Percentiles rank a stretch among this genome's conserved stretches.
Evolutionary conservation across 495 filamentous ascomycete species (phyloP).

Genomic region (Aspergillus baeticus): DNA sequence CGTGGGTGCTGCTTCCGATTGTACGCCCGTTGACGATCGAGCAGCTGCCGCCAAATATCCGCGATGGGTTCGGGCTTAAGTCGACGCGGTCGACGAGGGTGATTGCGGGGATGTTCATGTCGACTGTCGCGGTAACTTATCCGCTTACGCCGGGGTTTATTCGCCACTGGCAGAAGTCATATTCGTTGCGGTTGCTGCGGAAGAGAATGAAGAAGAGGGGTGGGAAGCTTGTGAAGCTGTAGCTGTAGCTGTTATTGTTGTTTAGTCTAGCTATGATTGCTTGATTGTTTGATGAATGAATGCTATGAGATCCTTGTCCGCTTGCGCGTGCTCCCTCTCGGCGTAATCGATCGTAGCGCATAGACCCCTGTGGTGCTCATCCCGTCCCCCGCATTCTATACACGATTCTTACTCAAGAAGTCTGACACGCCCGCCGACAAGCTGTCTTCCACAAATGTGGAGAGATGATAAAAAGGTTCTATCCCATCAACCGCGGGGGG

Average conservation of each 20-base stretch:
- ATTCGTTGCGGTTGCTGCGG: conserved; percentile 2
- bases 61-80: conserved; percentile 26
- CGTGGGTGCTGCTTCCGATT: conserved; percentile 22
- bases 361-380: no score
- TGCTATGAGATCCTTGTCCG: no score
- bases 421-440: no score
- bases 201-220: conserved; percentile 7
- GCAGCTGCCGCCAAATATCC: conserved; percentile 27
- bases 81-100: conserved; percentile 3
- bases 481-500: not conserved
- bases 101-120: not conserved
- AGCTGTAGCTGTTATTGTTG: not conserved
- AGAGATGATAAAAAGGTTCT: not conserved
- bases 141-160: conserved; percentile 7
- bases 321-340: no score
- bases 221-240: conserved; percentile 7
- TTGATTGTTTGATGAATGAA: no score
- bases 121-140: not conserved
- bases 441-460: no score
- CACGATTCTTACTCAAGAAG: no score
- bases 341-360: no score
- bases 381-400: no score
- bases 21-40: conserved; percentile 28
- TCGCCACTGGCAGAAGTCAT: conserved; percentile 2
- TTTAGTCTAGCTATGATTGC: not conserved